Evolutionary conservation across 345 rosid species (phyloP).

Genomic region (Pelargonium nanum): DNA sequence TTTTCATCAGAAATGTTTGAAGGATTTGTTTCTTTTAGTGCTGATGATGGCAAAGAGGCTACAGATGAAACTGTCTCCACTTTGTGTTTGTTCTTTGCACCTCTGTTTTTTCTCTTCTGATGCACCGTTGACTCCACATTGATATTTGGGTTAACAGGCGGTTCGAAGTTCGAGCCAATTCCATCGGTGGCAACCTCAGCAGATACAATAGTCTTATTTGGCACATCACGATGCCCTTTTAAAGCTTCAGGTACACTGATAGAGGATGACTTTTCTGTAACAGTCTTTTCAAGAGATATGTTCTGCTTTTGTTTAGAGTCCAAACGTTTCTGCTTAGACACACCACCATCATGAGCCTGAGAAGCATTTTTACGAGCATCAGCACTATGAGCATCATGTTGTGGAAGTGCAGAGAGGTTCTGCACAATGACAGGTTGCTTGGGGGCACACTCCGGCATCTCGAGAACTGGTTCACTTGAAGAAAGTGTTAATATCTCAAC

Average conservation of each 20-base stretch:
- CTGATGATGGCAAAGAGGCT: slow-evolving; percentile 17
- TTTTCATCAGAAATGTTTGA: slow-evolving; percentile 24
- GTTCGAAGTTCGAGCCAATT: slow-evolving; percentile 22
- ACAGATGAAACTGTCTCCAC: slow-evolving; percentile 41
- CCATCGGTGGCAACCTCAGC: slow-evolving; percentile 24
- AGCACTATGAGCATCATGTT: slow-evolving; percentile 22
- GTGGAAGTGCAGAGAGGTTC: slow-evolving; percentile 14
- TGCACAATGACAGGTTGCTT: slow-evolving; percentile 15
- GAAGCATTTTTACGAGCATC: slow-evolving; percentile 21
- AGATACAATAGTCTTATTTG: slow-evolving; percentile 21
- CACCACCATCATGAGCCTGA: slow-evolving; percentile 22
- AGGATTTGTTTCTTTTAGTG: slow-evolving; percentile 28
- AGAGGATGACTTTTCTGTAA: background rate
- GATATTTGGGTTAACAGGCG: slow-evolving; percentile 26
- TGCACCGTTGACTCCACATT: slow-evolving; percentile 34
- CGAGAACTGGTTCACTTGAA: slow-evolving; percentile 23
- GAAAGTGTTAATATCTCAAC: slow-evolving; percentile 26
- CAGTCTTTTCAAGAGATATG: slow-evolving; percentile 25
- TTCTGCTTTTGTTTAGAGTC: slow-evolving; percentile 49
- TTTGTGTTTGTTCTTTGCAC: slow-evolving; percentile 50
- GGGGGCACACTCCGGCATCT: slow-evolving; percentile 21
- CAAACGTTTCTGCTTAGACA: slow-evolving; percentile 45
- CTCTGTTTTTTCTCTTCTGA: slow-evolving; percentile 50
- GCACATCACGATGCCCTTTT: slow-evolving; percentile 20
- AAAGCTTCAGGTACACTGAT: slow-evolving; percentile 13